These are phyloP conservation scores for Lasiodiplodia hormozganensis DNA, from an alignment of 2,329 filamentous ascomycete species.

Conservation along the genomic window DNA sequence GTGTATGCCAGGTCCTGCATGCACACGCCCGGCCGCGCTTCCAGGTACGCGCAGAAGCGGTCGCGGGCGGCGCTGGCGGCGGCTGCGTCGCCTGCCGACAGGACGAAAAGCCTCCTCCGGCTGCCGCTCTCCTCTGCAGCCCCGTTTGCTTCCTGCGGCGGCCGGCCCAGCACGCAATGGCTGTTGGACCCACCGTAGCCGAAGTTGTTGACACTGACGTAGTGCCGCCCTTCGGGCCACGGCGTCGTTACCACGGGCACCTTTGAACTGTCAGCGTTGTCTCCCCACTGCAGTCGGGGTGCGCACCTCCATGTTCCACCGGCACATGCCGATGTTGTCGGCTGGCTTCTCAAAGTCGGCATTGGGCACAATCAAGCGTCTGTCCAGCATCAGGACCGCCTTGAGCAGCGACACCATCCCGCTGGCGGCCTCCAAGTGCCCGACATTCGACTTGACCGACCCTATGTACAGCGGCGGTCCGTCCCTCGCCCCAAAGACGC, in stretches of 20 bases:
- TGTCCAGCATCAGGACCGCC: slow-evolving; percentile 31
- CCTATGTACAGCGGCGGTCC: slow-evolving; percentile 30
- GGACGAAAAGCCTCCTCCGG: background rate
- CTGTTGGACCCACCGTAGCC: slow-evolving; percentile 30
- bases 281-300: no score
- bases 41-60: no score
- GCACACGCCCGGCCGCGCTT: background rate
- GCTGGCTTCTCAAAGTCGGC: no score
- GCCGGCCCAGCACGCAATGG: slow-evolving; percentile 22
- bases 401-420: slow-evolving; percentile 38
- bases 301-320: no score
- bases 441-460: slow-evolving; percentile 38
- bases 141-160: no score
- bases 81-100: background rate
- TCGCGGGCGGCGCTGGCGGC: no score
- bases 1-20: background rate
- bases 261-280: no score
- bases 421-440: slow-evolving; percentile 41
- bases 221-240: no score
- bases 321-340: no score
- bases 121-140: background rate
- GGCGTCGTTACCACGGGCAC: no score
- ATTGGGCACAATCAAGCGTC: no score
- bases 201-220: slow-evolving; percentile 27
- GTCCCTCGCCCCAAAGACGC: background rate